These are phyloP conservation scores for Adiantum capillusveneris DNA, from an alignment of 75 land plant genomes.

Conservation along the genomic window DNA sequence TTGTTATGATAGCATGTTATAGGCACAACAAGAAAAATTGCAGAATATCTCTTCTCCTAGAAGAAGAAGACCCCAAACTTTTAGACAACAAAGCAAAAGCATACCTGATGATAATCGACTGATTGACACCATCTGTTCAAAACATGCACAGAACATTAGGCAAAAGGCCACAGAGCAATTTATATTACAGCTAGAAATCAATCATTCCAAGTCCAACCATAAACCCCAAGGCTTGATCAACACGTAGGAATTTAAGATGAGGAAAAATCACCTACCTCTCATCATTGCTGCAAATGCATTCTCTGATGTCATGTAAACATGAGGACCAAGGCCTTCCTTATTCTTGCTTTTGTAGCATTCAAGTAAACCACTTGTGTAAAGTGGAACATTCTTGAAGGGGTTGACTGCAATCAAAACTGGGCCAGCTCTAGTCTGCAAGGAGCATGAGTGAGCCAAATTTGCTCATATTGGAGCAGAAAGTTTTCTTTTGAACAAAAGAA, in stretches of 20 bases:
- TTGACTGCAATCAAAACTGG: conserved; percentile 90
- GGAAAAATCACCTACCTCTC: conserved; percentile 59
- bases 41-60: no score
- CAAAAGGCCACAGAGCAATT: no score
- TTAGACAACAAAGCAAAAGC: conserved; percentile 2
- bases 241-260: no score
- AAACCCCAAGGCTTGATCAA: no score
- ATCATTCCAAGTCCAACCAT: no score
- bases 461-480: no score
- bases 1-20: no score
- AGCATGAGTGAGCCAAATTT: not conserved
- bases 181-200: no score
- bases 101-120: conserved; percentile 84
- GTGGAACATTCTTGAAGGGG: conserved; percentile 70
- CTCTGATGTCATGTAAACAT: conserved; percentile 83
- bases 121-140: conserved; percentile 58
- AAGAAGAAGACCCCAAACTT: no score
- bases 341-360: conserved; percentile 49
- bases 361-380: conserved; percentile 58
- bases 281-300: conserved; percentile 68
- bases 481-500: no score
- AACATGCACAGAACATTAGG: no score
- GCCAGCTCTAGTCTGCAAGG: conserved; percentile 86
- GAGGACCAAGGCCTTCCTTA: conserved; percentile 50
- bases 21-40: no score